A percentile compares a stretch with the other conserved stretches of the same genome.
These are phyloP conservation scores for Cyamopsis tetragonoloba DNA, from an alignment of 306 rosid species.

Conservation along the genomic window DNA sequence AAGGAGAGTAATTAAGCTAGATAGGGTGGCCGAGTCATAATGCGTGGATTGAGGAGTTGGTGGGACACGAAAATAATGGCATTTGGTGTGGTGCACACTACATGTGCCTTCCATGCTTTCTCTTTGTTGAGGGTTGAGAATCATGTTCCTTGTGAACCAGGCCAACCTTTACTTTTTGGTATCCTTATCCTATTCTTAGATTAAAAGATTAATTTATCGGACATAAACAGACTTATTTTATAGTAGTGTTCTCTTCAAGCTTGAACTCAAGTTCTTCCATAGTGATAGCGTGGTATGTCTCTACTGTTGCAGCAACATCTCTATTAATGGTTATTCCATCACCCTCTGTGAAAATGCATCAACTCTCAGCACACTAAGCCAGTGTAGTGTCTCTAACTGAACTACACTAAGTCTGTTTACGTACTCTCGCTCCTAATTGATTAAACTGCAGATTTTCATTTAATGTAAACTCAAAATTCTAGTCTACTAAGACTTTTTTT, in stretches of 20 bases:
- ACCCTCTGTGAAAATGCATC: background rate
- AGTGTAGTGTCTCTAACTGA: background rate
- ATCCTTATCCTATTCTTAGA: too few relatives aligned
- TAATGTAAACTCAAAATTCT: background rate
- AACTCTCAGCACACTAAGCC: background rate
- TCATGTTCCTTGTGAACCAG: too few relatives aligned
- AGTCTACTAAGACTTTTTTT: background rate
- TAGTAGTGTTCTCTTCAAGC: too few relatives aligned
- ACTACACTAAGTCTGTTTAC: background rate
- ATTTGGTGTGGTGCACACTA: constrained; percentile 24
- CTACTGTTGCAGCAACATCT: too few relatives aligned
- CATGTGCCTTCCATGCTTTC: constrained; percentile 54
- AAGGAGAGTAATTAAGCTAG: constrained; percentile 11
- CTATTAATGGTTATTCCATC: background rate
- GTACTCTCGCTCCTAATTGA: background rate
- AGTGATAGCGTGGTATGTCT: too few relatives aligned
- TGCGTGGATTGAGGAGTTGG: constrained; percentile 78
- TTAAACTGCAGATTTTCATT: background rate
- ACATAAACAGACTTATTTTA: too few relatives aligned
- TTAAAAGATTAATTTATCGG: too few relatives aligned
- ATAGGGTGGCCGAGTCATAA: constrained; percentile 40
- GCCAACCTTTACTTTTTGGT: too few relatives aligned
- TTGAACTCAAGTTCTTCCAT: too few relatives aligned
- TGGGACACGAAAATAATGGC: constrained; percentile 49
- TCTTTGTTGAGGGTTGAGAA: constrained; percentile 17